Evolutionary conservation across 805 yeast genomes (phyloP), one percentile per base, ranked within the genome.

Genomic region (Candida quercuum): DNA sequence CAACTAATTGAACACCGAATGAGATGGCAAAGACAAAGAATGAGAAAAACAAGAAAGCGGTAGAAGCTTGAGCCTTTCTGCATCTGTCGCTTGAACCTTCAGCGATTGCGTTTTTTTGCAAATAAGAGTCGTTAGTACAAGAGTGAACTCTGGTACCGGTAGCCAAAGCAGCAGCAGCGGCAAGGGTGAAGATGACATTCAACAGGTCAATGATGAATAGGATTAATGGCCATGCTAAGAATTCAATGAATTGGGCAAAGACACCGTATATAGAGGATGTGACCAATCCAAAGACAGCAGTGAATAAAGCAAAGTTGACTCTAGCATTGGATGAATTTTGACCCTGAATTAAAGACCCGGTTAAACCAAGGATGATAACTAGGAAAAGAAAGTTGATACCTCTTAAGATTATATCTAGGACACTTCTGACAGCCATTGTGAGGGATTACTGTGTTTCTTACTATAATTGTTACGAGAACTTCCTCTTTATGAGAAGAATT

Each of bases 161-260:
- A 37, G 98, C 98, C 59, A 93, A 71, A 37, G 96, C 96, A 41
- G 95, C 79, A 55, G 89, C 98, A 48, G 86, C 98, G 35, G 98
- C 79, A 63, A 93, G 86, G 40, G 96, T 80, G 80, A 93, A 93
- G 52, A 89, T 84, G 52, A 79, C 66, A 75, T 88, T 88, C 66
- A 93, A 71, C 69, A 87, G 81, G 72, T 93, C 99, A 58, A 86
- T 68, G 39, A 68, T 52, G 42, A 82, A 78, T 59, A 86, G 63
- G 51, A 89, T 62, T 36, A 86, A 63, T 50, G 98, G 98, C 83
- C 94, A 85, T 30, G 95, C 95, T 45, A 91, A 71, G 53, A 78
- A 78, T 43, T 79, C 76, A 49, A 86, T 56, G 53, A 93, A 78
- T 69, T 74, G 78, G 28, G 97, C 96, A 36, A 74, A 60, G 24